These are phyloP conservation scores for Podospora tetraspora DNA, from an alignment of 495 filamentous ascomycete genomes.

Conservation along the genomic window DNA sequence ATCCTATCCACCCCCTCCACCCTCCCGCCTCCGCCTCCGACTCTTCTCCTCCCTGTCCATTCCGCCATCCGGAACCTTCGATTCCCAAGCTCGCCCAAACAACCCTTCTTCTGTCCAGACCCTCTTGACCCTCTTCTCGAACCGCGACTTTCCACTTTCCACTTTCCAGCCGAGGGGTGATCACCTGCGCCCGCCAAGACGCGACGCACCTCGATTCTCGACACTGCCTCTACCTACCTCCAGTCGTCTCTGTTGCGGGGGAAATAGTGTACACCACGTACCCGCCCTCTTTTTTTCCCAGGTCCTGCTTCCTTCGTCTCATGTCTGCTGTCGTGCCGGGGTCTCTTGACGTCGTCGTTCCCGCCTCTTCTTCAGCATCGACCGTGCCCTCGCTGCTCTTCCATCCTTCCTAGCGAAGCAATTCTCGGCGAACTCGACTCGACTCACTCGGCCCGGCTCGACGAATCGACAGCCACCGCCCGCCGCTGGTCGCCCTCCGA, in stretches of 20 bases:
- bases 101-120: not conserved
- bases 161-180: not conserved
- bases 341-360: not conserved
- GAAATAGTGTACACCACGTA: not conserved
- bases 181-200: not conserved
- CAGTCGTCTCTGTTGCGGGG: not conserved
- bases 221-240: not conserved
- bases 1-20: not conserved
- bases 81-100: not conserved
- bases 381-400: not conserved
- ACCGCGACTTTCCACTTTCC: not conserved
- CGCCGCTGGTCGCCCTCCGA: not conserved
- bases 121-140: not conserved
- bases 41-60: not conserved
- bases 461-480: not conserved
- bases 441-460: not conserved
- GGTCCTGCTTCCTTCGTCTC: not conserved
- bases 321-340: not conserved
- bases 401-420: not conserved
- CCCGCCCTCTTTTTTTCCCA: not conserved
- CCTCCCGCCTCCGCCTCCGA: conserved; percentile 3
- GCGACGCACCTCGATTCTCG: not conserved
- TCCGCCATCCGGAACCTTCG: not conserved
- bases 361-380: not conserved
- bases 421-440: not conserved